phyloP scores from a whole-genome alignment of 352 stramenopile genomes.

The Phytophthora fragariaefolia region DNA sequence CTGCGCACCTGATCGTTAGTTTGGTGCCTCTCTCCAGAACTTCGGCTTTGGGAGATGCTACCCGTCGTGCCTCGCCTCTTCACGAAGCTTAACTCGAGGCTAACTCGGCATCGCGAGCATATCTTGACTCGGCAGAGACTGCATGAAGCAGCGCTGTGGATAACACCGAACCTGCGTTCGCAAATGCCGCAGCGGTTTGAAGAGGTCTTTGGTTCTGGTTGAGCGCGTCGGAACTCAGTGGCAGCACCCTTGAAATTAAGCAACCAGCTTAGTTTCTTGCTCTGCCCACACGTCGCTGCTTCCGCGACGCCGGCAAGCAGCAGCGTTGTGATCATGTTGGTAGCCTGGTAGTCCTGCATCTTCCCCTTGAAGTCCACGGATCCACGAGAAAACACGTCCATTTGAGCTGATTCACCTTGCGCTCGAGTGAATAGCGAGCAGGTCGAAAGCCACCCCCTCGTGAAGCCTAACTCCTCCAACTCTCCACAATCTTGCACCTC shows the following conservation, averaged over 20 bases:
- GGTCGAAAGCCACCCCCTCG: slow-evolving; percentile 37
- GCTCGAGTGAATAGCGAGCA: slow-evolving; percentile 32
- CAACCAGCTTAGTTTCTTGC: slow-evolving; percentile 63
- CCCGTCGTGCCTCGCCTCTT: slow-evolving; percentile 9
- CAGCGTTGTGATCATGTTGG: slow-evolving; percentile 28
- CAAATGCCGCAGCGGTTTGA: slow-evolving; percentile 44
- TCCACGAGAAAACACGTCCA: slow-evolving; percentile 34
- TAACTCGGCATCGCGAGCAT: slow-evolving; percentile 48
- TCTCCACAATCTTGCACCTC: slow-evolving; percentile 22
- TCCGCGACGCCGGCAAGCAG: slow-evolving; percentile 36
- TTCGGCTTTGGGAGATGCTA: slow-evolving; percentile 14
- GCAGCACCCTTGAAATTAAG: slow-evolving; percentile 28
- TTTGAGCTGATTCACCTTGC: slow-evolving; percentile 4
- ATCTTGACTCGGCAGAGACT: slow-evolving; percentile 43
- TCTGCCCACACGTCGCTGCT: slow-evolving; percentile 56
- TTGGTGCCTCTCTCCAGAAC: slow-evolving; percentile 28
- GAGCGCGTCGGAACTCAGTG: slow-evolving; percentile 23
- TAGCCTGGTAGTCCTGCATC: slow-evolving; percentile 38
- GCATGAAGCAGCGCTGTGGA: slow-evolving; percentile 43
- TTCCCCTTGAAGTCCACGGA: slow-evolving; percentile 36
- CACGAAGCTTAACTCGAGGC: slow-evolving; percentile 38
- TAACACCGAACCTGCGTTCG: slow-evolving; percentile 42
- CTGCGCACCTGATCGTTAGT: slow-evolving; percentile 23
- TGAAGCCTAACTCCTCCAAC: slow-evolving; percentile 9
- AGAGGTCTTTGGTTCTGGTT: slow-evolving; percentile 12